Percentiles rank a stretch among this genome's conserved stretches.
These are phyloP conservation scores for Fimicolochytrium jonesii DNA, from an alignment of 192 early-diverging fungal species.

Conservation along the genomic window DNA sequence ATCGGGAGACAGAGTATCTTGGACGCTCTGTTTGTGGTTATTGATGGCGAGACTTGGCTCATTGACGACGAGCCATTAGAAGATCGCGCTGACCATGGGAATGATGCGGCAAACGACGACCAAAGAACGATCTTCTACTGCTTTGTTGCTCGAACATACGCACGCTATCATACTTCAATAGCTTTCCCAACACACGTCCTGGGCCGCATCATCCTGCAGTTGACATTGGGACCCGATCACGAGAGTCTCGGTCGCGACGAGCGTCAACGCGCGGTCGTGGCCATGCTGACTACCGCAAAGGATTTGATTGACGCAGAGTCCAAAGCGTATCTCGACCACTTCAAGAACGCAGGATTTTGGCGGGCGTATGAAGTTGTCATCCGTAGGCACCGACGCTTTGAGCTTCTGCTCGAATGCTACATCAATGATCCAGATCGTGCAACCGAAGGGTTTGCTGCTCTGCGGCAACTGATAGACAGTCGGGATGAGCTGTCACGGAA, in stretches of 20 bases:
- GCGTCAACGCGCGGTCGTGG: slow-evolving; percentile 32
- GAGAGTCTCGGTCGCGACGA: slow-evolving; percentile 17
- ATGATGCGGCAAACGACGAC: background rate
- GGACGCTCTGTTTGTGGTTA: slow-evolving; percentile 32
- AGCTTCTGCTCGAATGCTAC: slow-evolving; percentile 36
- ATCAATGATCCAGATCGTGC: slow-evolving; percentile 25
- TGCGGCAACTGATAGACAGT: slow-evolving; percentile 11
- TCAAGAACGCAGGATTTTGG: slow-evolving; percentile 30
- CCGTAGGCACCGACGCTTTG: slow-evolving; percentile 7
- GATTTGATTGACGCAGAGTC: no score
- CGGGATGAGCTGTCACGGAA: slow-evolving; percentile 11
- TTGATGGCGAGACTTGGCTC: slow-evolving; percentile 8
- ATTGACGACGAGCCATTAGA: background rate
- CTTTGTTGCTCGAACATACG: slow-evolving; percentile 31
- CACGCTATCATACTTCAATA: slow-evolving; percentile 11
- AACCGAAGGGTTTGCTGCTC: slow-evolving; percentile 16
- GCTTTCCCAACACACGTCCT: slow-evolving; percentile 1
- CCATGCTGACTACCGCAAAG: slow-evolving; percentile 25
- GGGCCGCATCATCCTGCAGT: slow-evolving; percentile 19
- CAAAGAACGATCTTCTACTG: slow-evolving; percentile 2
- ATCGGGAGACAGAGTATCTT: slow-evolving; percentile 44
- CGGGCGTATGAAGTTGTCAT: slow-evolving; percentile 31
- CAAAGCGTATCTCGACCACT: slow-evolving; percentile 10
- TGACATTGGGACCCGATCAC: slow-evolving; percentile 5
- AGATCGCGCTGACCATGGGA: background rate